Evolutionary conservation across 106 monocot genomes (phyloP).

Genomic region (Cymbidium sinense): DNA sequence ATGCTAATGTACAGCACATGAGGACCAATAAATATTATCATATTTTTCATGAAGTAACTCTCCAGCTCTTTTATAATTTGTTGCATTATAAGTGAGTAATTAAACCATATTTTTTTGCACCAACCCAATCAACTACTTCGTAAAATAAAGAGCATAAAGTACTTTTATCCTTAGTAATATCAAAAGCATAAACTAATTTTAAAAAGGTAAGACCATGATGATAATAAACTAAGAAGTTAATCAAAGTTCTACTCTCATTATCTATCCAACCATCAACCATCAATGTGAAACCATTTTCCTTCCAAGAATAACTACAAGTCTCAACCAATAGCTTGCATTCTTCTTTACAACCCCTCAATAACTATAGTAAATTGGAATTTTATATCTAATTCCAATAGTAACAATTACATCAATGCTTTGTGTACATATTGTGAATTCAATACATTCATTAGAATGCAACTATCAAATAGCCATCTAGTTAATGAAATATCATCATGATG

Average conservation of each 20-base stretch:
- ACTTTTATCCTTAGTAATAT: neutral
- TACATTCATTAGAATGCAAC: no score
- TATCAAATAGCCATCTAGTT: no score
- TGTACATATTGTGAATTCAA: no score
- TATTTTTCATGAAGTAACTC: neutral
- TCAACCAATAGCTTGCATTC: neutral
- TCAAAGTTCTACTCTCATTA: neutral
- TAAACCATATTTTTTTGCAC: neutral
- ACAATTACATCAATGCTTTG: no score
- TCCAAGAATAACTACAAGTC: neutral
- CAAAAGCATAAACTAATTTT: neutral
- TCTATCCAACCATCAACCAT: no score
- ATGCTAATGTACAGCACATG: neutral
- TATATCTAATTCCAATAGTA: no score
- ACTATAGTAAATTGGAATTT: no score
- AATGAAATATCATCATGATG: no score
- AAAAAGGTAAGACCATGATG: neutral
- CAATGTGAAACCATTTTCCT: neutral
- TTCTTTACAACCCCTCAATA: no score
- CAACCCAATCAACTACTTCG: neutral
- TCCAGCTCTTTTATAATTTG: neutral
- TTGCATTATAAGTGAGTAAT: neutral
- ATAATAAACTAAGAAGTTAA: neutral
- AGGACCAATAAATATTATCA: neutral
- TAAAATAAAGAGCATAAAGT: neutral